Percentiles rank a stretch among this genome's conserved stretches.
Conservation (phyloP, 106 monocot species). For the Gastrodia elata region DNA sequence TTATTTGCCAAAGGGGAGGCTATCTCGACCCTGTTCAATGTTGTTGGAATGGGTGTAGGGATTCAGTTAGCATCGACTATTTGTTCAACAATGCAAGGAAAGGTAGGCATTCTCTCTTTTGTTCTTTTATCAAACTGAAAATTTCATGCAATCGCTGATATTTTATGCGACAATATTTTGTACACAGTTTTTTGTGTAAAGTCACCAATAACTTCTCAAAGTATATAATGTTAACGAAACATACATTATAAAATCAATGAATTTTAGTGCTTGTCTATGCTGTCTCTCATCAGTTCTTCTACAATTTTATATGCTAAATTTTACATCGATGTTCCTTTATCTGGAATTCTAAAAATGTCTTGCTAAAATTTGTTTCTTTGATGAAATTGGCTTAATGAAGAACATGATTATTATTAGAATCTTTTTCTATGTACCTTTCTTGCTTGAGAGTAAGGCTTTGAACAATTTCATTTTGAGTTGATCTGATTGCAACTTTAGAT, state of each 20-base stretch:
- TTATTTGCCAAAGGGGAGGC: constrained; percentile 98
- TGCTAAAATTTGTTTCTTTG: neutral
- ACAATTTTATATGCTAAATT: neutral
- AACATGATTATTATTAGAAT: neutral
- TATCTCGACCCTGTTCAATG: constrained; percentile 89
- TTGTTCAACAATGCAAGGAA: constrained; percentile 91
- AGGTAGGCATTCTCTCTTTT: constrained; percentile 32
- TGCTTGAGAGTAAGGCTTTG: no score
- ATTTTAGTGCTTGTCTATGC: neutral
- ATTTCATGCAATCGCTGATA: neutral
- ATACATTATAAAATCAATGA: neutral
- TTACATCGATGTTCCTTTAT: neutral
- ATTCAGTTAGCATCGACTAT: constrained; percentile 92
- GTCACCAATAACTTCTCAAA: neutral
- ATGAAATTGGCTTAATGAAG: neutral
- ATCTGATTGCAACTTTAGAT: no score
- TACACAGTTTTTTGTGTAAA: neutral
- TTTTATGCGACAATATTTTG: neutral
- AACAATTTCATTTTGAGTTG: no score
- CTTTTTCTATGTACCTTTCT: neutral
- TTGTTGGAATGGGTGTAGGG: constrained; percentile 73
- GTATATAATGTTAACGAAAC: neutral
- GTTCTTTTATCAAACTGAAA: neutral
- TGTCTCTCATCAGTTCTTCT: neutral
- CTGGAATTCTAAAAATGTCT: neutral